phyloP scores from a whole-genome alignment of 192 early-diverging fungal species.

The Entomortierella chlamydospora region DNA sequence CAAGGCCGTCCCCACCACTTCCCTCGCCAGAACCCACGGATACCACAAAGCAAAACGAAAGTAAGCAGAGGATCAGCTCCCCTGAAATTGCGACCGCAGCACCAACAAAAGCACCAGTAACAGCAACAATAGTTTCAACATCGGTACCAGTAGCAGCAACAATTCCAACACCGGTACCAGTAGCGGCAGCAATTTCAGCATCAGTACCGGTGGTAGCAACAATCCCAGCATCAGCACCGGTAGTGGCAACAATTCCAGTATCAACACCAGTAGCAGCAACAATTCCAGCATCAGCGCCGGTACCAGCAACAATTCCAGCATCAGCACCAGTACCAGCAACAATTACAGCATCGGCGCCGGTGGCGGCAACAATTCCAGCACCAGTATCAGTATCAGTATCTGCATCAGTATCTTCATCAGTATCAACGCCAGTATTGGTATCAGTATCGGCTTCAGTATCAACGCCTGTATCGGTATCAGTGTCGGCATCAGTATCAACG shows the following conservation, averaged over 20 bases:
- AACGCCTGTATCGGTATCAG: too few species aligned
- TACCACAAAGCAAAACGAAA: background rate
- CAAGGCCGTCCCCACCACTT: constrained; percentile 19
- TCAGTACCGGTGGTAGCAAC: background rate
- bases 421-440: too few species aligned
- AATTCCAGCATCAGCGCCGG: background rate
- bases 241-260: background rate
- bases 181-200: background rate
- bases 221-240: too few species aligned
- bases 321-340: background rate
- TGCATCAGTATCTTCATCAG: too few species aligned
- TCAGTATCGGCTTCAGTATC: too few species aligned
- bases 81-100: background rate
- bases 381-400: background rate
- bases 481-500: too few species aligned
- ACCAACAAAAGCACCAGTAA: background rate
- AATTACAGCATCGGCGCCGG: background rate
- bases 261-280: background rate
- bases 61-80: background rate
- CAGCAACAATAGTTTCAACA: background rate
- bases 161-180: background rate
- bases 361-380: background rate
- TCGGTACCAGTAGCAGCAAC: background rate
- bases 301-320: background rate
- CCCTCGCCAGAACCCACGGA: background rate